phyloP scores from a whole-genome alignment of 495 filamentous ascomycete species.

The Amphirosellinia nigrospora region DNA sequence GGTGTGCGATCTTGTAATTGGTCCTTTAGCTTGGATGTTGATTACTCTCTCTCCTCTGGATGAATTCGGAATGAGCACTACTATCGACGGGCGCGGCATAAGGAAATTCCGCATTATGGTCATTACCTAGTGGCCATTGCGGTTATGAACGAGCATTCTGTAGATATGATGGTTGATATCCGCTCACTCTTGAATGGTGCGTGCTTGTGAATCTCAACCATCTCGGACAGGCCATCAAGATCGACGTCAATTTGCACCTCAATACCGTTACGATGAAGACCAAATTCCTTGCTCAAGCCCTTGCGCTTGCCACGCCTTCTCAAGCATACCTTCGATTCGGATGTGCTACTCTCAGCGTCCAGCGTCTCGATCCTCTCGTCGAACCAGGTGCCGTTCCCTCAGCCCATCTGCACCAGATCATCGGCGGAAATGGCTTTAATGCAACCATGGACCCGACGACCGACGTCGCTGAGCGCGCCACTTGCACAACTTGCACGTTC shows the following conservation, averaged over 20 bases:
- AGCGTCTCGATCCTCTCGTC: constrained; percentile 49
- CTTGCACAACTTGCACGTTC: constrained; percentile 46
- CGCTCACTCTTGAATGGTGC: constrained; percentile 19
- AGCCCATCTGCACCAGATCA: constrained; percentile 42
- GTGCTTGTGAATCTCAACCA: constrained; percentile 11
- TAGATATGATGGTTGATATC: constrained; percentile 24
- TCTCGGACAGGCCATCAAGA: constrained; percentile 18
- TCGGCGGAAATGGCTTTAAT: constrained; percentile 44
- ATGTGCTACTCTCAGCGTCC: constrained; percentile 43
- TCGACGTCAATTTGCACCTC: constrained; percentile 21
- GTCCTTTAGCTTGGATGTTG: constrained; percentile 18
- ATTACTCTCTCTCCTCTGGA: constrained; percentile 29
- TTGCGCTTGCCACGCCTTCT: constrained; percentile 36
- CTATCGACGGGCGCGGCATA: constrained; percentile 29
- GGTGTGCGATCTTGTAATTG: constrained; percentile 23
- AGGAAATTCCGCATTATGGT: constrained; percentile 28
- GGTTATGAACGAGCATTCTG: constrained; percentile 10
- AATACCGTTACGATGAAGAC: constrained; percentile 40
- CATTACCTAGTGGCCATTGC: too few species aligned
- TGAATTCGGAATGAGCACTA: constrained; percentile 29
- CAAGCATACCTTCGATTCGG: constrained; percentile 45
- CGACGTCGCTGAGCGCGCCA: constrained; percentile 36
- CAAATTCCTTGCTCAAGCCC: constrained; percentile 34
- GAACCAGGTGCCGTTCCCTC: constrained; percentile 41
- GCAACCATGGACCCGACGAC: constrained; percentile 39